phyloP scores from a whole-genome alignment of 1,284 basidiomycete genomes.

The Pholiota adiposa region DNA sequence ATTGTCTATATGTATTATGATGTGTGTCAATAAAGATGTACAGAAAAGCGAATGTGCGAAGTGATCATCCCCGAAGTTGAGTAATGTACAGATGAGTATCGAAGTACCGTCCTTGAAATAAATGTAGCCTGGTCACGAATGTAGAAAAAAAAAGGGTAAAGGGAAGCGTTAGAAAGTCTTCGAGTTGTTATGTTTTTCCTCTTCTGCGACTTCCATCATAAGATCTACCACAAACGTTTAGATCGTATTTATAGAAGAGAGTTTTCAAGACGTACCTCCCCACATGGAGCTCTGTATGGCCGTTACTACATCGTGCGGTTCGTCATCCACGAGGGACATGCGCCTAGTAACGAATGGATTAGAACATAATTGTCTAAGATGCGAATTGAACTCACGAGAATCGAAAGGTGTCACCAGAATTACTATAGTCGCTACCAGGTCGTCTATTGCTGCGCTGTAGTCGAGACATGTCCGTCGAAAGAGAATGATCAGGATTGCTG shows the following conservation, averaged over 20 bases:
- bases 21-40: slow-evolving; percentile 7
- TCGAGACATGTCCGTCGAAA: slow-evolving; percentile 46
- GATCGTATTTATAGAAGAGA: background rate
- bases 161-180: slow-evolving; percentile 17
- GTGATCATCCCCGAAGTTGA: slow-evolving; percentile 1
- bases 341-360: slow-evolving; percentile 37
- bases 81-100: slow-evolving; percentile 18
- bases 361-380: slow-evolving; percentile 12
- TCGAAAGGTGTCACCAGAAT: slow-evolving; percentile 56
- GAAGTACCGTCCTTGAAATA: slow-evolving; percentile 13
- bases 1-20: slow-evolving; percentile 4
- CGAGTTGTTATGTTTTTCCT: slow-evolving; percentile 37
- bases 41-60: slow-evolving; percentile 12
- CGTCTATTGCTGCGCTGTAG: slow-evolving; percentile 60
- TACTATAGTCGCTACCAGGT: slow-evolving; percentile 57
- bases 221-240: slow-evolving; percentile 42
- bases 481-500: slow-evolving; percentile 50
- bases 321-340: slow-evolving; percentile 52
- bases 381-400: slow-evolving; percentile 44
- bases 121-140: slow-evolving; percentile 16
- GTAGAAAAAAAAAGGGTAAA: slow-evolving; percentile 11
- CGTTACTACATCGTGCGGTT: slow-evolving; percentile 55
- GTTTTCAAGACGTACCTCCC: slow-evolving; percentile 53
- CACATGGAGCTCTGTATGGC: slow-evolving; percentile 71
- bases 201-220: slow-evolving; percentile 60